A percentile compares a stretch with the other conserved stretches of the same genome.
Conservation (phyloP, 768 basidiomycete species). For the Lactifluus hygrophoroides region DNA sequence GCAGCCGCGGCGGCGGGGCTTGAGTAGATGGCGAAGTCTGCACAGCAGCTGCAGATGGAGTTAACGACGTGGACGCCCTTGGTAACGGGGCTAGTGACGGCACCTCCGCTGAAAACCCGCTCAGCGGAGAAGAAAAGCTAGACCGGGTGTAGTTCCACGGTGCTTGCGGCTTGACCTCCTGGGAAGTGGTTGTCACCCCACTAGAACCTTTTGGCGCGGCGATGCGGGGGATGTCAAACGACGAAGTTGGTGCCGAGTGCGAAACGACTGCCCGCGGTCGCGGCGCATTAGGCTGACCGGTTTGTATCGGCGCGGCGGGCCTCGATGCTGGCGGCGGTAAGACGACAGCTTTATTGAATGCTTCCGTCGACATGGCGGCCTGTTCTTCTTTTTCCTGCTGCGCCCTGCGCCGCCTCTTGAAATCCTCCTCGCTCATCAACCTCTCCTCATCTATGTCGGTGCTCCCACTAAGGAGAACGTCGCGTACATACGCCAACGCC, state of each 20-base stretch:
- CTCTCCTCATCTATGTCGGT: conserved; percentile 56
- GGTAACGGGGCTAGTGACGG: conserved; percentile 46
- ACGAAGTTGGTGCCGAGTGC: conserved; percentile 11
- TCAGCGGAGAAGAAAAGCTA: conserved; percentile 30
- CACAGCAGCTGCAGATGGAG: conserved; percentile 6
- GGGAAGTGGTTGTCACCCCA: conserved; percentile 16
- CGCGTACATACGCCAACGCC: conserved; percentile 68
- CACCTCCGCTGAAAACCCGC: conserved; percentile 27
- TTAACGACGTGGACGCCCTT: conserved; percentile 31
- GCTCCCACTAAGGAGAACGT: conserved; percentile 51
- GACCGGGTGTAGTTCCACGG: conserved; percentile 55
- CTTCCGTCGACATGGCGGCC: conserved; percentile 6
- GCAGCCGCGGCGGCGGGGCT: conserved; percentile 19
- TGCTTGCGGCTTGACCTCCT: conserved; percentile 27
- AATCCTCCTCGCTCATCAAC: conserved; percentile 48
- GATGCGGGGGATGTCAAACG: conserved; percentile 17
- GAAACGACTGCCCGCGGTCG: conserved; percentile 14
- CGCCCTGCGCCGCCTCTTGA: conserved; percentile 30
- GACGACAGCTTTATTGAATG: conserved; percentile 3
- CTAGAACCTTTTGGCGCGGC: conserved; percentile 7
- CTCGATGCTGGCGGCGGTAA: conserved; percentile 20
- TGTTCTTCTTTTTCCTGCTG: conserved; percentile 20
- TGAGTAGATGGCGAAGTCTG: conserved; percentile 18
- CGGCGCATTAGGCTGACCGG: conserved; percentile 15
- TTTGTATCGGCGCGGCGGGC: conserved; percentile 9